A percentile compares a stretch with the other conserved stretches of the same genome.
Conservation (phyloP, 441 rosid genomes). For the Corymbia citriodora region DNA sequence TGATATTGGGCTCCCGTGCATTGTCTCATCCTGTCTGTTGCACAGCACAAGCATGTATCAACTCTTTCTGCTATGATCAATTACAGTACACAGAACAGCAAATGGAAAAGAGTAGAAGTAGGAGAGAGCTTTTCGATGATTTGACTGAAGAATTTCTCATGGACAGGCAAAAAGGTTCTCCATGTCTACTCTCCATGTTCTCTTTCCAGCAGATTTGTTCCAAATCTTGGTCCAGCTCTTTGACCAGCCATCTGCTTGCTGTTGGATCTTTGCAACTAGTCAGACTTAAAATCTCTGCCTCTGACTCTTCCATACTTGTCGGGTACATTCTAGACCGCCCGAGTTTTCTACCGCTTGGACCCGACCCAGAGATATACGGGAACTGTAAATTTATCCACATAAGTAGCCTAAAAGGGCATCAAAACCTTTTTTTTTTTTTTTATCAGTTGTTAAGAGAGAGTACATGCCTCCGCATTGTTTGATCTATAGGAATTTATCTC, state of each 20-base stretch:
- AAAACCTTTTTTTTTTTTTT: background rate
- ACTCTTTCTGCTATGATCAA: background rate
- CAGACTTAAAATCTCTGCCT: conserved; percentile 37
- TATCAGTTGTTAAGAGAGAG: background rate
- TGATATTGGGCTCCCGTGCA: conserved; percentile 22
- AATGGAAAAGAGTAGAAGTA: background rate
- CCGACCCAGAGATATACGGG: conserved; percentile 34
- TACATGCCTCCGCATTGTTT: conserved; percentile 69
- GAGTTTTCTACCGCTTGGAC: conserved; percentile 5
- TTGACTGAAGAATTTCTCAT: conserved; percentile 40
- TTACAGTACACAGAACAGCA: background rate
- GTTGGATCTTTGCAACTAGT: conserved; percentile 63
- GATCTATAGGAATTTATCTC: conserved; percentile 70
- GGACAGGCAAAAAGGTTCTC: conserved; percentile 58
- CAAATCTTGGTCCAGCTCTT: conserved; percentile 35
- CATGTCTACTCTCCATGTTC: conserved; percentile 19
- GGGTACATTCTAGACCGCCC: background rate
- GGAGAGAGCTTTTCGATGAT: conserved; percentile 22
- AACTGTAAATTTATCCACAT: conserved; percentile 36
- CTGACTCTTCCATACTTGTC: conserved; percentile 8
- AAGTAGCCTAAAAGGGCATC: background rate
- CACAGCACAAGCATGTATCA: background rate
- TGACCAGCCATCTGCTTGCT: conserved; percentile 56
- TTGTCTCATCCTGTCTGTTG: conserved; percentile 43
- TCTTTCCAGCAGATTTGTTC: conserved; percentile 75